These are phyloP conservation scores for Marasmius tenuissimus DNA, from an alignment of 1,284 basidiomycete genomes.

Conservation along the genomic window DNA sequence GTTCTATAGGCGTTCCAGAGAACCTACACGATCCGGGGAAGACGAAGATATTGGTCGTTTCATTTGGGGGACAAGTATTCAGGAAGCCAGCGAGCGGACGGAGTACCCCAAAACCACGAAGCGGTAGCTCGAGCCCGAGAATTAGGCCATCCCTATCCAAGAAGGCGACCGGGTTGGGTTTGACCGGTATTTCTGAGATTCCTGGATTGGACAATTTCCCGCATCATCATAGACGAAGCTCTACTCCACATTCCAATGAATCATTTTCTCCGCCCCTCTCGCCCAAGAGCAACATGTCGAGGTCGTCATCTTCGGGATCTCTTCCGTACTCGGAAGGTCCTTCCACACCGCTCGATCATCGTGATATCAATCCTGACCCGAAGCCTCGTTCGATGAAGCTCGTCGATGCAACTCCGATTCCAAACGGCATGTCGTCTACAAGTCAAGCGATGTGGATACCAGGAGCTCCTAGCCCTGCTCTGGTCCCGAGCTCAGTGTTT, in stretches of 20 bases:
- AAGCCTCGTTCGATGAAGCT: neutral
- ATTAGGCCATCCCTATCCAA: neutral
- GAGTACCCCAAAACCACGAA: conserved; percentile 18
- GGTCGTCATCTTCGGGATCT: neutral
- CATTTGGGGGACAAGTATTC: conserved; percentile 77
- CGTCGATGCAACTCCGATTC: neutral
- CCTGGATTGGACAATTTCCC: neutral
- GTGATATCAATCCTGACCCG: neutral
- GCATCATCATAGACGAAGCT: neutral
- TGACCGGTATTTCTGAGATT: neutral
- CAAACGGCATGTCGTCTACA: neutral
- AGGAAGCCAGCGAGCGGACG: conserved; percentile 50
- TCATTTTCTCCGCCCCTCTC: conserved; percentile 22
- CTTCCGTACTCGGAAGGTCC: neutral
- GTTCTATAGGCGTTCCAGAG: conserved; percentile 57
- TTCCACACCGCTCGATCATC: neutral
- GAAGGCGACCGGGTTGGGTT: neutral
- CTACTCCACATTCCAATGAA: neutral
- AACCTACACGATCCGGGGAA: conserved; percentile 43
- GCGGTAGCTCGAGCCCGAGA: conserved; percentile 19
- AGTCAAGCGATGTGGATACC: conserved; percentile 42
- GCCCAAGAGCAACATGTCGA: neutral
- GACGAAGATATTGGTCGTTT: conserved; percentile 70
- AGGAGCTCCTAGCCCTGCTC: conserved; percentile 44
- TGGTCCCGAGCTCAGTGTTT: conserved; percentile 22